Conservation (phyloP, 1,139 yeast genomes). For the Lodderomyces theae region DNA sequence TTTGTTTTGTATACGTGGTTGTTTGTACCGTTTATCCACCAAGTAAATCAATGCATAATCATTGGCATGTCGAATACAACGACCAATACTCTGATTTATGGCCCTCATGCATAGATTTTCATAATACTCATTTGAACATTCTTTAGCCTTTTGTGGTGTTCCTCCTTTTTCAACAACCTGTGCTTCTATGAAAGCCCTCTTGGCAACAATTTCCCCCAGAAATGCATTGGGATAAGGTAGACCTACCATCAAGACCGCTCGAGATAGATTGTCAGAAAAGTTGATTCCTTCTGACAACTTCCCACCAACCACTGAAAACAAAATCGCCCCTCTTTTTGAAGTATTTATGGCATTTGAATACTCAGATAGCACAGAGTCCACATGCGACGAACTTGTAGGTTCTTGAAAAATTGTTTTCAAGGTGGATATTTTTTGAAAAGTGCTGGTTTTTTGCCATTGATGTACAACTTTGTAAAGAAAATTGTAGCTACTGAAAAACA, state of each 20-base stretch:
- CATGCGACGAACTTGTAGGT: conserved; percentile 31
- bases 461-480: conserved; percentile 53
- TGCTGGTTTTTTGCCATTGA: conserved; percentile 46
- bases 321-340: conserved; percentile 52
- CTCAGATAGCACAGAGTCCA: conserved; percentile 45
- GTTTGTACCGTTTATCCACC: conserved; percentile 62
- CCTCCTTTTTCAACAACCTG: conserved; percentile 40
- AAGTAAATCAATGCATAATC: conserved; percentile 79
- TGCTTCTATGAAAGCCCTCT: conserved; percentile 60
- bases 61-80: conserved; percentile 80
- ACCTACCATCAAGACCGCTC: conserved; percentile 87
- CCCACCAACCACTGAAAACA: conserved; percentile 91
- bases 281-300: conserved; percentile 93
- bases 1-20: conserved; percentile 51
- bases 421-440: conserved; percentile 31
- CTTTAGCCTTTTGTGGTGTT: conserved; percentile 36
- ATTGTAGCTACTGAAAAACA: conserved; percentile 82
- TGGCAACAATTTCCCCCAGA: conserved; percentile 81
- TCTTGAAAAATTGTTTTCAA: conserved; percentile 61
- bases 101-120: conserved; percentile 91
- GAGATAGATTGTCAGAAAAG: conserved; percentile 79
- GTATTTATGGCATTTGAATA: conserved; percentile 43
- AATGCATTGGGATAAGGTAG: conserved; percentile 85
- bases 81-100: conserved; percentile 88
- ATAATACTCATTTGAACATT: conserved; percentile 58